phyloP scores from a whole-genome alignment of 495 filamentous ascomycete genomes.

The Talaromyces nanjingensis region DNA sequence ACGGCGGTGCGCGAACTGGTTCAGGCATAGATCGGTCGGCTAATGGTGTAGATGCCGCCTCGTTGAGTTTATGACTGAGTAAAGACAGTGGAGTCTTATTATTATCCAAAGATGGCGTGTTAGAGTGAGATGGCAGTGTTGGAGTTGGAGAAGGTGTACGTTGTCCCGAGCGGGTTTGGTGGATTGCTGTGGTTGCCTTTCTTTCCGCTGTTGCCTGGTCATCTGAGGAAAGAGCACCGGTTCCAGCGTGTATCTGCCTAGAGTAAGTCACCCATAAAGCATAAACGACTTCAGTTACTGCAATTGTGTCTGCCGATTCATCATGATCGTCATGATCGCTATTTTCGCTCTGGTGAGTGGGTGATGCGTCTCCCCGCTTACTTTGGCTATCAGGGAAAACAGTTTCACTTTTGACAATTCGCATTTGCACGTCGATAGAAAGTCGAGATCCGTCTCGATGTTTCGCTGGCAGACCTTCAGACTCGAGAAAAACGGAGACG shows the following conservation, averaged over 20 bases:
- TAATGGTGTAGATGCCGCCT: conserved; percentile 53
- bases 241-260: conserved; percentile 74
- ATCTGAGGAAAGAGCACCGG: conserved; percentile 11
- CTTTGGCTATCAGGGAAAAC: conserved; percentile 36
- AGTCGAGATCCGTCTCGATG: conserved; percentile 88
- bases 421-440: conserved; percentile 90
- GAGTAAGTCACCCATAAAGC: conserved; percentile 98
- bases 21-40: conserved; percentile 31
- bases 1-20: conserved; percentile 8
- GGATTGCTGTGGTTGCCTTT: conserved; percentile 4
- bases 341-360: conserved; percentile 6
- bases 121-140: conserved; percentile 70
- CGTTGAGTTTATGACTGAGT: conserved; percentile 68
- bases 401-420: conserved; percentile 83
- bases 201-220: neutral
- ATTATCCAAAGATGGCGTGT: conserved; percentile 42
- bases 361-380: conserved; percentile 21
- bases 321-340: conserved; percentile 30
- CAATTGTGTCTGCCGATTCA: conserved; percentile 31
- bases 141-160: conserved; percentile 61
- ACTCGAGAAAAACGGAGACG: conserved; percentile 66
- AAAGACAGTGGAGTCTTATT: conserved; percentile 47
- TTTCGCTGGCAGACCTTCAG: conserved; percentile 73
- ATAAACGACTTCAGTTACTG: conserved; percentile 76
- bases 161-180: conserved; percentile 10